Base-by-base conservation (phyloP, 2,329 filamentous ascomycete genomes). In the Fusarium fracticaudum region DNA sequence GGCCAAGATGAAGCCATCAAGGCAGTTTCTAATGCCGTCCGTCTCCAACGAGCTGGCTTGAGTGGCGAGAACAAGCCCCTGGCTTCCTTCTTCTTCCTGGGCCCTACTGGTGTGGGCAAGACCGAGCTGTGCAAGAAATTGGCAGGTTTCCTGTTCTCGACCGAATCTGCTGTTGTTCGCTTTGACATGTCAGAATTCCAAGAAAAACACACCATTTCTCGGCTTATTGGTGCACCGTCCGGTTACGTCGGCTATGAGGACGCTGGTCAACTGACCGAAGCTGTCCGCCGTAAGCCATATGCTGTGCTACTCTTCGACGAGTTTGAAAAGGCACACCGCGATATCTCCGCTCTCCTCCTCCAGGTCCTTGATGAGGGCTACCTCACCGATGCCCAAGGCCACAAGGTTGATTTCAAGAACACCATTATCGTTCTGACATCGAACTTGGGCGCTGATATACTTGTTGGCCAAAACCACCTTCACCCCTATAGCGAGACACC, bases 181-280 rank as follows among this genome's bases (percentile, higher is more conserved):
- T 98, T 98, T 82, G 96, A 98, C 83, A 98, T 98, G 96, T 94
- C 91, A 77, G 96, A 99, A 80, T 98, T 98, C 81, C 95, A 97
- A 80, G 96, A 98, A 81, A 98, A 97, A 83, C 96, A 98, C 80
- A 98, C 96, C 8, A 93, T 98, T 64, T 97, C 94, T 35, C 90
- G 96, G 24, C 89, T 98, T 38, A 98, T 98, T 75, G 96, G 96
- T 50, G 93, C 93, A 7, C 96, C 96, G 1, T 96, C 96, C 11
- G 96, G 96, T 29, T 98, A 98, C 79, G 93, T 98, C 33, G 96
- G 96, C 15, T 98, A 98, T 80, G 96, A 99, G 53, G 96, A 98
- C 79, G 95, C 96, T 8, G 96, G 96, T 2, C 96, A 98, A 83
- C 88, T 99, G 17, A 98, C 96, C 2, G 96, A 99, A 84, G 95